phyloP scores from a whole-genome alignment of 805 yeast genomes.

The Suhomyces sp. region DNA sequence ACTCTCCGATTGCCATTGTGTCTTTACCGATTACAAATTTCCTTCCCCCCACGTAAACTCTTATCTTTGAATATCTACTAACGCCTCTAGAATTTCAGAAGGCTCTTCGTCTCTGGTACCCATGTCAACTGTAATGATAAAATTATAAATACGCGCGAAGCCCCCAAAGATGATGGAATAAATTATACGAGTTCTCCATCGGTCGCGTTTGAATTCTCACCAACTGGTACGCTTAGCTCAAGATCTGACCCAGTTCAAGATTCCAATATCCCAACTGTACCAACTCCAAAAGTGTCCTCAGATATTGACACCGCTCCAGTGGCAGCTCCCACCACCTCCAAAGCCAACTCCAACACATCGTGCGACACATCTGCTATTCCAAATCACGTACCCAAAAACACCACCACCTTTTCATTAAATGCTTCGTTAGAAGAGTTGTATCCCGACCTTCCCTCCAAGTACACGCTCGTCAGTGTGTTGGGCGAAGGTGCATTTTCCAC shows the following conservation, averaged over 20 bases:
- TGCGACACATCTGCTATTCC: not conserved
- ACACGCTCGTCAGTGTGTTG: slow-evolving; percentile 32
- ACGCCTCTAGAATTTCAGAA: slow-evolving; percentile 12
- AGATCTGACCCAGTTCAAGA: not conserved
- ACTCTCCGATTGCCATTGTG: not conserved
- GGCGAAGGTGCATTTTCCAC: slow-evolving; percentile 92
- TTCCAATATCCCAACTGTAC: not conserved
- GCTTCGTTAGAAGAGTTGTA: slow-evolving; percentile 9
- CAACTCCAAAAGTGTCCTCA: not conserved
- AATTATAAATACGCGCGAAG: not conserved
- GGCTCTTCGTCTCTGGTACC: slow-evolving; percentile 8
- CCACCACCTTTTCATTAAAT: slow-evolving; percentile 7
- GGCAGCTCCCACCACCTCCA: not conserved
- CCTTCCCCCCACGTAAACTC: not conserved
- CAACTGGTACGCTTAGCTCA: not conserved
- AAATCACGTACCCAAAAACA: not conserved
- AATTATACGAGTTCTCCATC: not conserved
- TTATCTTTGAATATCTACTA: not conserved
- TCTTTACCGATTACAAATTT: not conserved
- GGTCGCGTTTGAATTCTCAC: not conserved
- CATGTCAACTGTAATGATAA: not conserved
- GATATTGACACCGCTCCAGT: not conserved
- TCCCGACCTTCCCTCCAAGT: slow-evolving; percentile 28
- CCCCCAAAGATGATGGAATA: not conserved
- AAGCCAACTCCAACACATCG: not conserved